Evolutionary conservation across 75 land plant species (phyloP), one percentile per base, ranked within the genome.

Genomic region (Ceratopteris richardii): DNA sequence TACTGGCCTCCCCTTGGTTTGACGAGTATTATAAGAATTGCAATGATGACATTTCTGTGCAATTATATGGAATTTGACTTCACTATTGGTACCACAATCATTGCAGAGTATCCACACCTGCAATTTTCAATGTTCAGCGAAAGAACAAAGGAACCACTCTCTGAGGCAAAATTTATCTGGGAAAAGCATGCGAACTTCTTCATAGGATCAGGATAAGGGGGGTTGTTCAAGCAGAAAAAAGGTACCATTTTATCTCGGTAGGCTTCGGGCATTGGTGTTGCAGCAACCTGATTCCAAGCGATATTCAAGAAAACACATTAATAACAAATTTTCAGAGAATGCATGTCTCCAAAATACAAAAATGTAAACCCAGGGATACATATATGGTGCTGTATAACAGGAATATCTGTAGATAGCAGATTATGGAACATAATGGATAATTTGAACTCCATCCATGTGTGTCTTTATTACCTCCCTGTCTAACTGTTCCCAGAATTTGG

Each of bases 91-190:
- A 10, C 82, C 80, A 60, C 97, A 92, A 44, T 92, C 97, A 62
- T 92, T 92, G 79, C 97, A 92, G 7, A 88, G 75, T 10, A 92
- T 88, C 94, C 94, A 88, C 0, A 91, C 88, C 93, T 88, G 68
- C 13, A 13, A 59, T 23, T 21, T 11, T 9, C 6, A 31, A 31
- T 10, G 19, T 17, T 24, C 17, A 27, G 61, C n/a, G 14, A 18
- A n/a, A 26, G n/a, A n/a, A n/a, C n/a, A n/a, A n/a, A n/a, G n/a
- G n/a, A n/a, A n/a, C n/a, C n/a, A n/a, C n/a, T n/a, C n/a, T n/a
- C n/a, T n/a, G n/a, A n/a, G n/a, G n/a, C n/a, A n/a, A n/a, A n/a
- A n/a, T n/a, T n/a, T n/a, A n/a, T n/a, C n/a, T n/a, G n/a, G n/a
- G n/a, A n/a, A n/a, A n/a, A n/a, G n/a, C n/a, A n/a, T n/a, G n/a